Base-by-base conservation (phyloP, 2,329 filamentous ascomycete genomes). In the Colletotrichum caudatum region DNA sequence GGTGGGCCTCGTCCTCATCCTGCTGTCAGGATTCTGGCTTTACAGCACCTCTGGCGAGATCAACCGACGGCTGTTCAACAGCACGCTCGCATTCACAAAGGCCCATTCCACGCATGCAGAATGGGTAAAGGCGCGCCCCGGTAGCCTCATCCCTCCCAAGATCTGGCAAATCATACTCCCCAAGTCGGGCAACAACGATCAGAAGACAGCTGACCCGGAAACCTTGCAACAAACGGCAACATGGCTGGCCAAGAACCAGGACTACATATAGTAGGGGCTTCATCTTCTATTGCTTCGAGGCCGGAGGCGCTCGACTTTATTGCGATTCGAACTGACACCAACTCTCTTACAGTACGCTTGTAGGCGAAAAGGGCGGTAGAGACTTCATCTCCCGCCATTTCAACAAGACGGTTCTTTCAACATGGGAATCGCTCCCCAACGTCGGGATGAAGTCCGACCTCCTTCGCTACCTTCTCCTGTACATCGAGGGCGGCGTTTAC, bases 401-500 rank as follows among this genome's bases (percentile, higher is more conserved):
- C 37, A 26, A 73, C 66, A 50, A 76, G 12, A 35, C 64, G 4
- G 71, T 80, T 7, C 14, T 73, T 11, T 60, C 74, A 2, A 70
- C 74, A 0, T 80, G 76, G 71, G 37, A 73, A 9, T 57, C 64
- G 6, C 68, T 79, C 46, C 72, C 70, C 6, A 78, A 77, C 63
- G 76, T 76, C 8, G 80, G 77, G 26, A 75, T 79, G 64, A 78
- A 77, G 60, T 80, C 79, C 12, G 76, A 79, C 41, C 59, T 79
- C 14, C 73, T 79, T 1, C 77, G 78, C 5, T 79, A 79, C 63
- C 75, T 79, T 4, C 48, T 79, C 29, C 75, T 79, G 9, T 53
- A 44, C 11, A 68, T 64, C 3, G 77, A 81, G 53, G 81, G 81
- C 18, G 82, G 85, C n/a, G 76, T 85, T 6, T 91, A 89, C 77